Evolutionary conservation across 2,329 filamentous ascomycete genomes (phyloP), one percentile per base, ranked within the genome.

Genomic region (Exophiala viscosa): DNA sequence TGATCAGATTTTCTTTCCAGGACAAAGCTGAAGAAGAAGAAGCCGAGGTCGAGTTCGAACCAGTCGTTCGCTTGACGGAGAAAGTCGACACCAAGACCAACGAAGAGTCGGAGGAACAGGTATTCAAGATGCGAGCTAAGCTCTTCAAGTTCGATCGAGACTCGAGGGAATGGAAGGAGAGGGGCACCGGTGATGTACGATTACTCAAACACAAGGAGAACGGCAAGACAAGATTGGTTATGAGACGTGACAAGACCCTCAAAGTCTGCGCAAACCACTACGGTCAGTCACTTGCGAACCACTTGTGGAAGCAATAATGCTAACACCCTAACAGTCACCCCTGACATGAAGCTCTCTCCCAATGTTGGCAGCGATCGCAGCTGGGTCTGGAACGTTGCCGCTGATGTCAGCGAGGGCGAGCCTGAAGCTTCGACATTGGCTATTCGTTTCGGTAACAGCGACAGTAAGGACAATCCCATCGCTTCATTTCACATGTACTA

Each of bases 261-360:
- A 99, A 99, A 83, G 93, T 99, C 76, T 99, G 93, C 86, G 93
- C 93, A 70, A 99, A 99, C 81, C 93, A 99, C 82, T 99, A 99
- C 77, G 86, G 91, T 96, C 85, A 67, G 87, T 77, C 31, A 15
- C 17, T 23, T n/a, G 20, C 4, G 15, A 15, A 34, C 23, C 23
- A 11, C 44, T 23, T 4, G 23, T 5, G 23, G 23, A 28, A 28
- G 23, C n/a, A n/a, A n/a, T 33, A 32, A 40, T 64, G 46, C 59
- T 70, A 48, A 66, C 55, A 41, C 39, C 55, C 41, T 46, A 51
- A 34, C 49, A 95, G 91, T 99, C 68, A 90, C 95, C 57, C 92
- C 92, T 59, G 92, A 96, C 75, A 97, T 99, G 92, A 96, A 96
- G 80, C 86, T 99, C 60, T 92, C 88, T 58, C 90, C 93, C 75